Evolutionary conservation across 2,329 filamentous ascomycete species (phyloP).

Genomic region (Calonectria naviculata): DNA sequence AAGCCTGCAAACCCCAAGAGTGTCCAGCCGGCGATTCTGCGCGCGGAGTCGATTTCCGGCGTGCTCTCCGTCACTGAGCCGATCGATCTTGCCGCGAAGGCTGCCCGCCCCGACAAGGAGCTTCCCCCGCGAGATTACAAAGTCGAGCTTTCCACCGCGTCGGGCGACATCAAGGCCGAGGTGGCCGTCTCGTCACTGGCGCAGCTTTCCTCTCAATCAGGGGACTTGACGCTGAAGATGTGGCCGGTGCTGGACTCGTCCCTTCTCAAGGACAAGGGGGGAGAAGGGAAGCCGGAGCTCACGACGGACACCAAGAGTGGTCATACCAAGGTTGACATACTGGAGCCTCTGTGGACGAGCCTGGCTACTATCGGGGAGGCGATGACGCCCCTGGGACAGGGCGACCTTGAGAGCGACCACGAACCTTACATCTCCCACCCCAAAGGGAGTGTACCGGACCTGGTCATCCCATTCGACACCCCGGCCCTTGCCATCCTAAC

Average conservation of each 20-base stretch:
- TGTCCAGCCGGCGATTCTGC: conserved; percentile 53
- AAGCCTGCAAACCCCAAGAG: conserved; percentile 48
- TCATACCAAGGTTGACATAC: conserved; percentile 48
- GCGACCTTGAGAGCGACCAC: conserved; percentile 24
- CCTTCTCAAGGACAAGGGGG: conserved; percentile 18
- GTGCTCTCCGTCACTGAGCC: conserved; percentile 54
- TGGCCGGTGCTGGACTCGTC: conserved; percentile 54
- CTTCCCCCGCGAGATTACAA: conserved; percentile 61
- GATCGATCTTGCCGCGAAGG: conserved; percentile 39
- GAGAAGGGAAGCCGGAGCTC: conserved; percentile 42
- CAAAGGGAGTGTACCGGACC: conserved; percentile 3
- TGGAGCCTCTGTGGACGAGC: conserved; percentile 57
- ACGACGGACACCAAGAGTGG: conserved; percentile 59
- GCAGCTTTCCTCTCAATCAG: conserved; percentile 52
- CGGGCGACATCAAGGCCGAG: conserved; percentile 54
- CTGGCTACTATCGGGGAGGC: conserved; percentile 14
- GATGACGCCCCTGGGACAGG: conserved; percentile 24
- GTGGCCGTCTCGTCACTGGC: conserved; percentile 53
- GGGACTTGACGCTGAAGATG: conserved; percentile 52
- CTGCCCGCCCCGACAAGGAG: conserved; percentile 28
- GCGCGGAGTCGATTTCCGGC: conserved; percentile 57
- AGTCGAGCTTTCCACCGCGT: conserved; percentile 55
- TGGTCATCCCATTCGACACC: background rate
- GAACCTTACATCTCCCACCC: conserved; percentile 34
- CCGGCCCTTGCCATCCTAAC: conserved; percentile 49